A percentile compares a stretch with the other conserved stretches of the same genome.
These are phyloP conservation scores for Ogataea ramenticola DNA, from an alignment of 805 yeast species.

Conservation along the genomic window DNA sequence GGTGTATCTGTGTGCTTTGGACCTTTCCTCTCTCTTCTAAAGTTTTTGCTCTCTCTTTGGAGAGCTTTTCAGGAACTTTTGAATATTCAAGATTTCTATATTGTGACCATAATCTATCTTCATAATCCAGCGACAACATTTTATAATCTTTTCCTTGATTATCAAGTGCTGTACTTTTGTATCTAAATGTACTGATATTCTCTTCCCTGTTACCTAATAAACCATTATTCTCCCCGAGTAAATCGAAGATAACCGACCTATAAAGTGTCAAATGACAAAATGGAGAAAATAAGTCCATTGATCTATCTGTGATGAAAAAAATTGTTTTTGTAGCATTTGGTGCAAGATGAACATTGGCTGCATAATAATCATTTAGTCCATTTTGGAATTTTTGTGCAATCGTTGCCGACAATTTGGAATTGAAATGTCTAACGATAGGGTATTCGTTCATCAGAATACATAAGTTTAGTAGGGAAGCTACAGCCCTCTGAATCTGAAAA, in stretches of 20 bases:
- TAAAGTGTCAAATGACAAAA: slow-evolving; percentile 84
- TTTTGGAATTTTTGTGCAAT: slow-evolving; percentile 68
- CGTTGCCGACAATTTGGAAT: slow-evolving; percentile 41
- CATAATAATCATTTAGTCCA: slow-evolving; percentile 67
- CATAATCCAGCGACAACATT: not conserved
- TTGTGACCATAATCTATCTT: slow-evolving; percentile 18
- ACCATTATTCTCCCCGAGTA: slow-evolving; percentile 13
- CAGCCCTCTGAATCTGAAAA: slow-evolving; percentile 49
- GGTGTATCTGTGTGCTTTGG: slow-evolving; percentile 12
- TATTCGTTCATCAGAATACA: slow-evolving; percentile 81
- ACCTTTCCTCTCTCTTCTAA: not conserved
- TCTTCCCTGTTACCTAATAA: slow-evolving; percentile 25
- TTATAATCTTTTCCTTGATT: slow-evolving; percentile 1
- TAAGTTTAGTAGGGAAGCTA: slow-evolving; percentile 58
- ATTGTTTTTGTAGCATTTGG: slow-evolving; percentile 44
- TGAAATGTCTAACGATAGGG: slow-evolving; percentile 74
- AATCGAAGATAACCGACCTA: slow-evolving; percentile 87
- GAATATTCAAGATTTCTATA: slow-evolving; percentile 14
- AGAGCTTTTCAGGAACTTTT: not conserved
- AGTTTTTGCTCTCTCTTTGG: not conserved
- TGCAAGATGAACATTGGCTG: slow-evolving; percentile 60
- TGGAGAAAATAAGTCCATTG: slow-evolving; percentile 79
- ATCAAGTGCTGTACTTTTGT: slow-evolving; percentile 1
- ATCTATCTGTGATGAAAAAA: slow-evolving; percentile 72
- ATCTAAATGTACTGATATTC: not conserved